A percentile compares a stretch with the other conserved stretches of the same genome.
Conservation (phyloP, 768 basidiomycete genomes). For the Guyanaporus albipodus region DNA sequence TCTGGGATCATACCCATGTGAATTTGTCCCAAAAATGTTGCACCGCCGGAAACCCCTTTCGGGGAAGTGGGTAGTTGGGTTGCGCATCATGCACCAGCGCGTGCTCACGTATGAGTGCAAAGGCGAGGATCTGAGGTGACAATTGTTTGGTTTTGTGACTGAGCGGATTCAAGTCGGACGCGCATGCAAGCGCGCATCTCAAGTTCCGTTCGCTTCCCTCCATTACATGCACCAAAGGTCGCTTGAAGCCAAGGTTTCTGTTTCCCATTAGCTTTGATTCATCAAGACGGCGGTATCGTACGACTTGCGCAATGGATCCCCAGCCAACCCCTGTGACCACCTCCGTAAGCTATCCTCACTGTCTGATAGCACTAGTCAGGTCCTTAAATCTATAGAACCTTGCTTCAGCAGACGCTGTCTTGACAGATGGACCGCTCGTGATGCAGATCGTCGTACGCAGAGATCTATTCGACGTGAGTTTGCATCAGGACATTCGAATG, state of each 20-base stretch:
- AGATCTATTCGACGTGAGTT: constrained; percentile 40
- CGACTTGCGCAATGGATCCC: constrained; percentile 2
- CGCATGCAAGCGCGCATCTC: not conserved
- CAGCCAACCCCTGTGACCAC: not conserved
- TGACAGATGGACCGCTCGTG: constrained; percentile 26
- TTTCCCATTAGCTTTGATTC: not conserved
- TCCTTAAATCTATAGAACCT: not conserved
- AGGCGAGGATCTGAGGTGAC: no score
- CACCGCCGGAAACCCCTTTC: no score
- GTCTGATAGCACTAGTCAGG: not conserved
- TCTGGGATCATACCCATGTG: no score
- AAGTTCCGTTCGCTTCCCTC: constrained; percentile 9
- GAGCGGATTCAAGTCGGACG: no score
- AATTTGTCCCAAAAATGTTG: no score
- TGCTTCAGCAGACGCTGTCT: not conserved
- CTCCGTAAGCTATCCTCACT: not conserved
- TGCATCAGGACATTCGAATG: not conserved
- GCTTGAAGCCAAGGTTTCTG: not conserved
- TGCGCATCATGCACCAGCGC: no score
- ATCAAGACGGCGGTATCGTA: not conserved
- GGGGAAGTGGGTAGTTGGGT: no score
- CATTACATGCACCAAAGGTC: not conserved
- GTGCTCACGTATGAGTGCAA: no score
- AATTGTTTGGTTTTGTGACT: no score
- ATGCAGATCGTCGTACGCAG: constrained; percentile 45